phyloP scores from a whole-genome alignment of 495 filamentous ascomycete species.

The Penicillium canariense region DNA sequence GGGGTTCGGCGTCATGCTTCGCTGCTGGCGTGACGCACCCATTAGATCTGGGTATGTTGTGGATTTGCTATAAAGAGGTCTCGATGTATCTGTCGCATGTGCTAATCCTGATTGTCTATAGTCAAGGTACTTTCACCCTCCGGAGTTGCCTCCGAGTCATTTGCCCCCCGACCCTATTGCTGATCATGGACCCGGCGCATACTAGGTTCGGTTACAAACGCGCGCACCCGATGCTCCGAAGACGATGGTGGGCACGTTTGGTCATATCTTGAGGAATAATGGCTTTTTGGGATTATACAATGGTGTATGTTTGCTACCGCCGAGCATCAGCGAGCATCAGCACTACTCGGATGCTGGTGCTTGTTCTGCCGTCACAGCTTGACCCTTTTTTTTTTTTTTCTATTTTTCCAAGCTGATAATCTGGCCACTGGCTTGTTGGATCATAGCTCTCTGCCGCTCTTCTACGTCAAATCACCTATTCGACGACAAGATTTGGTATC shows the following conservation, averaged over 20 bases:
- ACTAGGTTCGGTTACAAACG: slow-evolving; percentile 84
- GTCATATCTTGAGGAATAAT: slow-evolving; percentile 64
- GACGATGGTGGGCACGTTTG: slow-evolving; percentile 78
- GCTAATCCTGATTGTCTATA: slow-evolving; percentile 20
- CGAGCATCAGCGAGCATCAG: background rate
- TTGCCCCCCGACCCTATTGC: slow-evolving; percentile 6
- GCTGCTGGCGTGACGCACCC: slow-evolving; percentile 90
- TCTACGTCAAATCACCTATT: slow-evolving; percentile 88
- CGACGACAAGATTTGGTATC: slow-evolving; percentile 87
- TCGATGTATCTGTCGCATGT: background rate
- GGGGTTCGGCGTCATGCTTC: slow-evolving; percentile 85
- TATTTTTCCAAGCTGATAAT: slow-evolving; percentile 12
- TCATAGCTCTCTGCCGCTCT: slow-evolving; percentile 82
- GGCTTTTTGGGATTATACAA: slow-evolving; percentile 77
- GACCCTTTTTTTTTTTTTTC: background rate
- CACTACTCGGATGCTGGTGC: background rate
- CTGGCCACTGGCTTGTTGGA: background rate
- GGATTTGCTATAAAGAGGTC: background rate
- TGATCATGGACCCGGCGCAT: slow-evolving; percentile 20
- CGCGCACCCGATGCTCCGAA: slow-evolving; percentile 63
- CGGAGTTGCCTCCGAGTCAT: slow-evolving; percentile 8
- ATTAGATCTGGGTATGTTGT: slow-evolving; percentile 61
- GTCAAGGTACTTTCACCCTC: slow-evolving; percentile 49
- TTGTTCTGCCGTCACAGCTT: background rate
- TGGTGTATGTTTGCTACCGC: slow-evolving; percentile 54